Conservation (phyloP, 129 eudicot genomes). For the Lactuca sativa region DNA sequence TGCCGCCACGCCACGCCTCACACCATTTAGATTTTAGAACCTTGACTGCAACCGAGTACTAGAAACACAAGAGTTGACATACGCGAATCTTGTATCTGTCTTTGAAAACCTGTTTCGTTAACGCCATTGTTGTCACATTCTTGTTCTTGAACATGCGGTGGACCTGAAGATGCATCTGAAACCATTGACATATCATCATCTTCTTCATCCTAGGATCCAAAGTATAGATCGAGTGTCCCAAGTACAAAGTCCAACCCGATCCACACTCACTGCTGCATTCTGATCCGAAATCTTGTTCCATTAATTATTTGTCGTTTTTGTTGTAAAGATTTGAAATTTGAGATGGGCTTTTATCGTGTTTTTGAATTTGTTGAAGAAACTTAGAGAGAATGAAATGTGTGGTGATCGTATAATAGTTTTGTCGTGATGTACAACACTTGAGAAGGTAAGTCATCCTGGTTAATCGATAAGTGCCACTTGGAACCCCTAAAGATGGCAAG, state of each 20-base stretch:
- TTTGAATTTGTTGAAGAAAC: conserved; percentile 9
- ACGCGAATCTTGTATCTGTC: conserved; percentile 31
- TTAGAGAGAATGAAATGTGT: neutral
- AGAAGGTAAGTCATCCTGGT: conserved; percentile 18
- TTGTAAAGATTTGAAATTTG: conserved; percentile 6
- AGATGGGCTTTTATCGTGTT: conserved; percentile 2
- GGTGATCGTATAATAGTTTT: conserved; percentile 44
- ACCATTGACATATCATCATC: conserved; percentile 73
- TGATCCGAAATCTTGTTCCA: conserved; percentile 31
- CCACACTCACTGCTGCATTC: conserved; percentile 70
- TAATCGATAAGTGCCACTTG: conserved; percentile 44
- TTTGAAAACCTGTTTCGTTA: conserved; percentile 17
- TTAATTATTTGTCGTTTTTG: conserved; percentile 30
- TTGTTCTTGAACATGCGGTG: conserved; percentile 49
- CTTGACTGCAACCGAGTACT: conserved; percentile 37
- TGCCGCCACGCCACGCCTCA: too few relatives aligned
- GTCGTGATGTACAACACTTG: conserved; percentile 31
- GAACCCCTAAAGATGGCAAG: neutral
- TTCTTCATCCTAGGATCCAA: conserved; percentile 15
- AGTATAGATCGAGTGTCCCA: conserved; percentile 44
- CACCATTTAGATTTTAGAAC: too few relatives aligned
- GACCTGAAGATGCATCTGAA: conserved; percentile 79
- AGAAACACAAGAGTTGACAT: conserved; percentile 35
- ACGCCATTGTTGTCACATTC: conserved; percentile 4
- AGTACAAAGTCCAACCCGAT: conserved; percentile 77